phyloP scores from a whole-genome alignment of 306 rosid species.

The Vigna angularis region DNA sequence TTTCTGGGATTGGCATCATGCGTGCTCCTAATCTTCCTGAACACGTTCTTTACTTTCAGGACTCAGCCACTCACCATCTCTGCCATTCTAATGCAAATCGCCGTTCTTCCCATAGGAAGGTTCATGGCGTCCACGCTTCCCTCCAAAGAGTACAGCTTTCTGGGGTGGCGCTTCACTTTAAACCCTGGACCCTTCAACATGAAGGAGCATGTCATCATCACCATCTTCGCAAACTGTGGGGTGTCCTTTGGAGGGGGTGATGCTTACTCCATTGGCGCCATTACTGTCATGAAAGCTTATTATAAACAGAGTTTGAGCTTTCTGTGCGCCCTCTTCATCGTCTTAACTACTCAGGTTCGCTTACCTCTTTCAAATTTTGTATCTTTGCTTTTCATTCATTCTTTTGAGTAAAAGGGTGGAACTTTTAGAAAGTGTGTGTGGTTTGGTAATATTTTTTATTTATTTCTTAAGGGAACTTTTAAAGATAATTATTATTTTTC shows the following conservation, averaged over 20 bases:
- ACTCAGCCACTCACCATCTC: constrained; percentile 92
- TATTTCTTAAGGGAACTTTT: neutral
- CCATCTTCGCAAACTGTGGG: constrained; percentile 93
- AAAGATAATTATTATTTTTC: neutral
- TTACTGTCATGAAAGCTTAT: constrained; percentile 91
- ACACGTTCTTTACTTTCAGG: constrained; percentile 94
- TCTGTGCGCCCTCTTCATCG: constrained; percentile 73
- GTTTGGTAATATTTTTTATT: neutral
- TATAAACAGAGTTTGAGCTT: constrained; percentile 78
- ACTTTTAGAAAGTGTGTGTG: constrained; percentile 25
- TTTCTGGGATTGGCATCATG: constrained; percentile 72
- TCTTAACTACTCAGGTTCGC: constrained; percentile 82
- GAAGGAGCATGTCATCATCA: constrained; percentile 94
- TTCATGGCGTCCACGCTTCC: constrained; percentile 92
- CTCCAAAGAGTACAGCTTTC: constrained; percentile 43
- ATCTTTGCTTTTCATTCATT: neutral
- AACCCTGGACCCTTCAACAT: constrained; percentile 94
- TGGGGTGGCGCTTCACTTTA: constrained; percentile 61
- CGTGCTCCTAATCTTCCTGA: constrained; percentile 77
- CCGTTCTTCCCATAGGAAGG: constrained; percentile 75
- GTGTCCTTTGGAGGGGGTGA: constrained; percentile 93
- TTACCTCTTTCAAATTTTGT: neutral
- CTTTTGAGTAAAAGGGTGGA: neutral
- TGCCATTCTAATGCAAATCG: constrained; percentile 98
- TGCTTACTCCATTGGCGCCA: constrained; percentile 97